Percentiles rank a stretch among this genome's conserved stretches.
Conservation (phyloP, 345 rosid species). For the Iberis pinnata region DNA sequence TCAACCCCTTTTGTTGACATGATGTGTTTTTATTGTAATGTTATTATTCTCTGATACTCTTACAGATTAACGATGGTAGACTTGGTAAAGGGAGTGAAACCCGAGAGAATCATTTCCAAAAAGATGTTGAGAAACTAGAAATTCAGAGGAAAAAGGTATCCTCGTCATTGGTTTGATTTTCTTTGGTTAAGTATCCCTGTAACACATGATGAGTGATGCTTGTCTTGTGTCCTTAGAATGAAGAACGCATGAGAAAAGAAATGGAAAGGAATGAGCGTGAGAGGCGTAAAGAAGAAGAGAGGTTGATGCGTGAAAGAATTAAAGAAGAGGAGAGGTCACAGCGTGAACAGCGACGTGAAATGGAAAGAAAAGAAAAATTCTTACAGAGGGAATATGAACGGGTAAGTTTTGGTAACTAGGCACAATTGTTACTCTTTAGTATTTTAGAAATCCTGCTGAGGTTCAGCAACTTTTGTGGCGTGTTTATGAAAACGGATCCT, state of each 20-base stretch:
- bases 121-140: conserved; percentile 76
- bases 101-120: conserved; percentile 50
- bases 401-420: conserved; percentile 36
- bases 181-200: conserved; percentile 8
- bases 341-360: conserved; percentile 89
- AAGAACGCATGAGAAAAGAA: conserved; percentile 79
- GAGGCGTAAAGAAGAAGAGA: conserved; percentile 94
- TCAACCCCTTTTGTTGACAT: conserved; percentile 10
- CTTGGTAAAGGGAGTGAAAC: conserved; percentile 64
- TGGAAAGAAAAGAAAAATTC: conserved; percentile 85
- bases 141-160: conserved; percentile 64
- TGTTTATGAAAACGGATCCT: background rate
- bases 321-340: conserved; percentile 81
- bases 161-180: conserved; percentile 4
- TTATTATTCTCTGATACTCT: conserved; percentile 21
- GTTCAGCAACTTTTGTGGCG: conserved; percentile 17
- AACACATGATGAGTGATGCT: conserved; percentile 21
- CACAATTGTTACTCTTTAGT: background rate
- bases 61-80: conserved; percentile 64
- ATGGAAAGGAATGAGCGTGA: conserved; percentile 93
- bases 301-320: conserved; percentile 85
- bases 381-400: conserved; percentile 68
- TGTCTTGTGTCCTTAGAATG: conserved; percentile 46
- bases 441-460: background rate
- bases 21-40: conserved; percentile 11